Base-by-base conservation (phyloP, 2,329 filamentous ascomycete genomes). In the Fusarium hainanense region DNA sequence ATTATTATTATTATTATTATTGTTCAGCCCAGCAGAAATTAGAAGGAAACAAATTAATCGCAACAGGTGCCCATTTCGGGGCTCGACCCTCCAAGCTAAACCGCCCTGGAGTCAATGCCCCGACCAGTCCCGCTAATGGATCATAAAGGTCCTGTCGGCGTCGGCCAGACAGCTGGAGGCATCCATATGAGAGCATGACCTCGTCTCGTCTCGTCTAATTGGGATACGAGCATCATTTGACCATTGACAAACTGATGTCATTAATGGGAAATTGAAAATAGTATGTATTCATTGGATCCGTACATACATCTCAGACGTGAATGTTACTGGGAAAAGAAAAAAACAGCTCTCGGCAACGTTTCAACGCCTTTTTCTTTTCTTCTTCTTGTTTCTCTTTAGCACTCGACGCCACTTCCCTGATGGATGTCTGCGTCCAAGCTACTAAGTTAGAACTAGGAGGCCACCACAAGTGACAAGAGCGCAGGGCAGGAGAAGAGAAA, bases 241-340 rank as follows among this genome's bases (percentile, higher is more conserved):
- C 32, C 44, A 51, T 30, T 13, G 46, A 27, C 50, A 68, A 27
- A 68, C 68, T 70, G 68, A 71, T 68, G 68, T 70, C 68, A 70
- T 70, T 61, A 48, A 64, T 42, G 13, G 34, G 12, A 18, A 52
- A 42, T 52, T 52, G 20, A 27, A 42, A 37, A 37, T n/a, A 37
- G 32, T 18, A 37, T 18, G 9, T 37, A 18, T 37, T 11, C 34
- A 37, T 37, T 30, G 6, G 28, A 30, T n/a, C 13, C 14, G 14
- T 48, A 18, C 12, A 16, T 34, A 34, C 12, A 16, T 9, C 32
- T 20, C 13, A 52, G 27, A 28, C 8, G 13, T 42, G 13, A 21
- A 27, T n/a, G 23, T 21, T n/a, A 14, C 16, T 20, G 6, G 23
- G 9, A 21, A 27, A 16, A 18, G 14, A 47, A 23, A 28, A 21